Evolutionary conservation across 2,329 filamentous ascomycete species (phyloP), one percentile per base, ranked within the genome.

Genomic region (Aspergillus transmontanensis): DNA sequence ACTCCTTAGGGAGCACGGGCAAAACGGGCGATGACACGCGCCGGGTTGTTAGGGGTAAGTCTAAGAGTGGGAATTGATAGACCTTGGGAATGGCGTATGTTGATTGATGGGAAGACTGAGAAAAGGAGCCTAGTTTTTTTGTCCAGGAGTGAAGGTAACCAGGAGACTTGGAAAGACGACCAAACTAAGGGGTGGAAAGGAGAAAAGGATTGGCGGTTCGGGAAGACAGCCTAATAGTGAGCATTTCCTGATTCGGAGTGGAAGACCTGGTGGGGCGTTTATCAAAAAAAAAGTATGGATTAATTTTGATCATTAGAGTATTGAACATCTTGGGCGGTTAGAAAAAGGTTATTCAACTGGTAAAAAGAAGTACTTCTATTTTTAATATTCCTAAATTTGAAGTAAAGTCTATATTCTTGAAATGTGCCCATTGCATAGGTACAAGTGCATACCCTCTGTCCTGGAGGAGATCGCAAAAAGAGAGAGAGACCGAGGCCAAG

Each of bases 1-100:
- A 62, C 55, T 58, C 55, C 45, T 54, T 48, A 57, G 59, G 56
- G 59, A 58, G 63, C 58, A 65, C 50, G 63, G 60, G 63, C 58
- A 55, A 55, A 39, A 57, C 54, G 45, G 56, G 48, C 54, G 50
- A 58, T 58, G 54, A 58, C 58, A 64, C 62, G 46, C 48, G 58
- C 56, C 51, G 50, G 28, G 58, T 54, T 12, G 39, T 63, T 58
- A 54, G 58, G 58, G 54, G 58, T 51, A 50, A 23, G 14, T 19
- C 23, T 30, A 3, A 16, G 39, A n/a, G 48, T 32, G 21, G 43
- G 41, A 43, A 50, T 23, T 54, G 50, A 36, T 54, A 36, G 28
- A 36, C 50, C 28, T 34, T 30, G 30, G 32, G 32, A 23, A 36
- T n/a, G 16, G 19, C 36, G 21, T 43, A 23, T 7, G 21, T 16